Conservation (phyloP, 2,329 filamentous ascomycete species). For the Alternaria panax region DNA sequence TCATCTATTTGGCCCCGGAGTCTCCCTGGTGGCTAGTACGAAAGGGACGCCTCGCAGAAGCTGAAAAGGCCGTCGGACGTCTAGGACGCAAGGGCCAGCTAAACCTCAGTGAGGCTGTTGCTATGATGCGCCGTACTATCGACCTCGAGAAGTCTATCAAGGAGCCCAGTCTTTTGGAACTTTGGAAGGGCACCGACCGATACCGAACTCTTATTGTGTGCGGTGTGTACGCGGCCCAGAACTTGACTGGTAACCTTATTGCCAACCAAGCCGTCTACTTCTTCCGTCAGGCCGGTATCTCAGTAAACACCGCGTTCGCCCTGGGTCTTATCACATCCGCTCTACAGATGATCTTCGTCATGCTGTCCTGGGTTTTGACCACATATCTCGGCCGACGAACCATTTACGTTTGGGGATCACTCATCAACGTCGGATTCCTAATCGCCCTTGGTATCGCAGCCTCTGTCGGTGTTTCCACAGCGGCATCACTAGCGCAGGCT, state of each 20-base stretch:
- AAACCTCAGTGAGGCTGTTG: constrained; percentile 57
- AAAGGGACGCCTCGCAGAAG: constrained; percentile 52
- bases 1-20: constrained; percentile 60
- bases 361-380: constrained; percentile 72
- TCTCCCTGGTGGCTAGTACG: constrained; percentile 61
- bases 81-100: constrained; percentile 57
- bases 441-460: constrained; percentile 67
- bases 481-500: constrained; percentile 64
- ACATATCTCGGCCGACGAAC: constrained; percentile 68
- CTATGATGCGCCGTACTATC: constrained; percentile 66
- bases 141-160: constrained; percentile 61
- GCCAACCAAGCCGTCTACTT: constrained; percentile 70
- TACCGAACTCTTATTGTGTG: constrained; percentile 65
- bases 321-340: constrained; percentile 70
- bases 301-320: constrained; percentile 63
- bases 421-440: constrained; percentile 62
- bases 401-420: constrained; percentile 69
- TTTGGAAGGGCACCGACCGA: constrained; percentile 63
- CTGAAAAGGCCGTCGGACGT: constrained; percentile 58
- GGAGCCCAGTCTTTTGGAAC: constrained; percentile 59
- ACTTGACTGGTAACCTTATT: constrained; percentile 68
- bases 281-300: constrained; percentile 68
- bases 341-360: constrained; percentile 68
- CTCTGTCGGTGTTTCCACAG: constrained; percentile 54
- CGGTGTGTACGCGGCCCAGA: constrained; percentile 66